These are phyloP conservation scores for Delonix regia DNA, from an alignment of 306 rosid genomes.

Conservation along the genomic window DNA sequence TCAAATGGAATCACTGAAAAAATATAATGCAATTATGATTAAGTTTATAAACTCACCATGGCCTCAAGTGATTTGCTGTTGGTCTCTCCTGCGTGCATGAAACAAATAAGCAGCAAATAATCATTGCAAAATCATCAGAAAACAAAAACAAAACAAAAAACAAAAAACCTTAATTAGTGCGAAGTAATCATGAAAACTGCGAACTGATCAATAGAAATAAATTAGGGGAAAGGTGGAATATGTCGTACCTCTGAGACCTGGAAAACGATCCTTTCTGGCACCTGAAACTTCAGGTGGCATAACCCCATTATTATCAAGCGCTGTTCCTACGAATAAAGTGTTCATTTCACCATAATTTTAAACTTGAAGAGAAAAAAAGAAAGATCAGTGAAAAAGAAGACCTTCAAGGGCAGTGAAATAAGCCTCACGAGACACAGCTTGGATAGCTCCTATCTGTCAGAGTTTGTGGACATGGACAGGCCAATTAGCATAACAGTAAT, in stretches of 20 bases:
- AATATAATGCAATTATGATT: not conserved
- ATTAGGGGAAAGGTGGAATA: not conserved
- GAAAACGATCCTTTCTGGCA: slow-evolving; percentile 51
- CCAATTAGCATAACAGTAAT: too few species aligned
- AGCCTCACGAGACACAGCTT: slow-evolving; percentile 80
- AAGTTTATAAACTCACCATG: slow-evolving; percentile 57
- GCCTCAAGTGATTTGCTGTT: slow-evolving; percentile 78
- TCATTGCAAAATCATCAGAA: not conserved
- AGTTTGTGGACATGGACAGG: not conserved
- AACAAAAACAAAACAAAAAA: too few species aligned
- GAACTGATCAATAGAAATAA: not conserved
- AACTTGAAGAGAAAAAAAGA: not conserved
- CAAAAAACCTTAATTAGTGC: not conserved
- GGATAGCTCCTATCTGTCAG: slow-evolving; percentile 78
- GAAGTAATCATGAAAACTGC: not conserved
- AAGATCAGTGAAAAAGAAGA: not conserved
- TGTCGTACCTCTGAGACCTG: slow-evolving; percentile 64
- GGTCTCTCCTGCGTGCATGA: slow-evolving; percentile 69
- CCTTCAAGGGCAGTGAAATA: slow-evolving; percentile 78
- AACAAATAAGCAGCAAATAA: not conserved
- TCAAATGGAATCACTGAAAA: not conserved
- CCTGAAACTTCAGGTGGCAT: slow-evolving; percentile 49
- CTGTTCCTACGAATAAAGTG: slow-evolving; percentile 31
- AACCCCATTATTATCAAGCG: slow-evolving; percentile 39
- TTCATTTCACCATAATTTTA: not conserved